Evolutionary conservation across 495 filamentous ascomycete species (phyloP), one percentile per base, ranked within the genome.

Genomic region (Lasiosphaeriaceae sp.): DNA sequence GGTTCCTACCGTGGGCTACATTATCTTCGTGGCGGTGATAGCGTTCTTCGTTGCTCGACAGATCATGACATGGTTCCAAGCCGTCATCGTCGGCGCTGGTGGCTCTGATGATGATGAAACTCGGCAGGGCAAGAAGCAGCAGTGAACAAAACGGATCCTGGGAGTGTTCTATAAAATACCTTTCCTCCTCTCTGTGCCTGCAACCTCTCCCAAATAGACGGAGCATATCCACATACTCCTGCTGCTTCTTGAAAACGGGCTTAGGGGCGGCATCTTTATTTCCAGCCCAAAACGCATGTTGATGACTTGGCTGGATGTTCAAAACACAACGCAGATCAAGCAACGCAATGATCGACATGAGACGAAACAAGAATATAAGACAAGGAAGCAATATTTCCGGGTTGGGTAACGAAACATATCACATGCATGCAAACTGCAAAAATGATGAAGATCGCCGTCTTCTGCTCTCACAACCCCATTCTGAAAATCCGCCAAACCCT

Each of bases 1-100:
- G 19, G 63, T 89, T 16, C 83, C 83, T 39, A 93, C 87, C 12
- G 81, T 79, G 26, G 68, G 63, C 22, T 90, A 85, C 69, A 75
- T 89, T 49, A 57, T 77, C 6, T 59, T 79, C 20, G 79, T 92
- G 56, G 79, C 80, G 11, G 60, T 78, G 44, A 51, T 76, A 21
- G 79, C 82, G 19, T 79, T 76, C 61, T 72, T 81, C 57, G 44
- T 78, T 4, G 69, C 76, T 14, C 62, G 65, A 52, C 56, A 60
- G 49, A 66, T 76, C 3, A 67, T 68, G n/a, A 55, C 59, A n/a
- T 68, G 69, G 66, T 45, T 81, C 31, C 52, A 45, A 35, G 52
- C 47, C 35, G 7, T 63, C 12, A 23, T 59, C 14, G 53, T 24
- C 16, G 39, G n/a, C 9, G 46, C 20, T 5, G 9, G 0, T 2